Conservation (phyloP, 2,329 filamentous ascomycete genomes). For the Basipetospora sp. region DNA sequence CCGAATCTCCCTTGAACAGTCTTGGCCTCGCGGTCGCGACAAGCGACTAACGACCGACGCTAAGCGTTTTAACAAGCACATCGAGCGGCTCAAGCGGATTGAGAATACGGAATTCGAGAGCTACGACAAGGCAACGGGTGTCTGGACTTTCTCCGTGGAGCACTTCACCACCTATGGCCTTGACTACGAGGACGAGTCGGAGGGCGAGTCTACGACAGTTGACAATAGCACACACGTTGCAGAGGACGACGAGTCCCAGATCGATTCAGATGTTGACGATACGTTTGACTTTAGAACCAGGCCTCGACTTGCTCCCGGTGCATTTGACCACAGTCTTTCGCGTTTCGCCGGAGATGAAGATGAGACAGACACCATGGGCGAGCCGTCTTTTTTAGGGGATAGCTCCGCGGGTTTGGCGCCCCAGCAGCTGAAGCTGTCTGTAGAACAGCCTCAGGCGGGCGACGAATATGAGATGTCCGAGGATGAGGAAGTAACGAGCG, state of each 20-base stretch:
- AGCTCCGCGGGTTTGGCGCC: constrained; percentile 72
- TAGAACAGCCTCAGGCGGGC: constrained; percentile 44
- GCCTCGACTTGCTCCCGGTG: constrained; percentile 52
- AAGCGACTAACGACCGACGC: constrained; percentile 39
- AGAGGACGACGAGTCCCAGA: constrained; percentile 6
- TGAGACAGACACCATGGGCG: constrained; percentile 28
- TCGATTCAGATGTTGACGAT: constrained; percentile 29
- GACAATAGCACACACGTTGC: constrained; percentile 9
- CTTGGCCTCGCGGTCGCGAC: constrained; percentile 63
- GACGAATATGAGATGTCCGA: constrained; percentile 63
- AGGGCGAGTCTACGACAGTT: constrained; percentile 27
- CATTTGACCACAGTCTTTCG: constrained; percentile 53
- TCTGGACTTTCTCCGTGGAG: constrained; percentile 86
- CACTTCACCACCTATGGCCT: constrained; percentile 94
- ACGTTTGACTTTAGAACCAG: constrained; percentile 41
- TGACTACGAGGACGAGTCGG: constrained; percentile 54
- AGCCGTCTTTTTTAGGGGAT: constrained; percentile 81
- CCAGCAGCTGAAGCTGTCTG: constrained; percentile 42
- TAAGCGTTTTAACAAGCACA: constrained; percentile 63
- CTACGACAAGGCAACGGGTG: constrained; percentile 65
- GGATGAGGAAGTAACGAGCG: constrained; percentile 62
- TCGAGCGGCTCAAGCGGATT: constrained; percentile 67
- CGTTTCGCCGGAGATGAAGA: not conserved
- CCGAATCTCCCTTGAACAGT: constrained; percentile 75
- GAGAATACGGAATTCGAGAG: constrained; percentile 65